Base-by-base conservation (phyloP, 257 asterid genomes). In the Gynochthodes officinalis region DNA sequence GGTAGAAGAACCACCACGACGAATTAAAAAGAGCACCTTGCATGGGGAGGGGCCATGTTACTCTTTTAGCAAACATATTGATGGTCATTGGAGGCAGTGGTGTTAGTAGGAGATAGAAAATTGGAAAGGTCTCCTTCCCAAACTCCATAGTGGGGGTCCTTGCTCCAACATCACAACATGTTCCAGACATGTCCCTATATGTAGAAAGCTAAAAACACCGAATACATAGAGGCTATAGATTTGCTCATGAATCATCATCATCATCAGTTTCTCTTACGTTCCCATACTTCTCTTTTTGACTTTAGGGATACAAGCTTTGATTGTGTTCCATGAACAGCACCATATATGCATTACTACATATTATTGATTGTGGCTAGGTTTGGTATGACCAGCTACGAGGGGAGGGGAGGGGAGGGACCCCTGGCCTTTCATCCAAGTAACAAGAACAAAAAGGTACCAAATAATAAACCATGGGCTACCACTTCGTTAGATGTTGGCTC, bases 111-210 rank as follows among this genome's bases (percentile, higher is more conserved):
- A 15, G n/a, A n/a, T n/a, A 69, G 62, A 53, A 67, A 65, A 32
- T 62, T 73, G 57, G 18, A 42, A 28, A 63, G 71, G 71, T 64
- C 69, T 25, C 63, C 37, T 4, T 25, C n/a, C 33, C 58, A 33
- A 33, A 15, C 25, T 30, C 78, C 63, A 67, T 23, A 62, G 75
- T 30, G 57, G 25, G 63, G 82, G 80, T 75, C 79, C 82, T 67
- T 42, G 40, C 78, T 68, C 86, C 87, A 84, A 73, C 77, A 80
- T 33, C 69, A 70, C 50, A 75, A 86, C 97, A 88, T 87, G 97
- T 90, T 81, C 68, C 37, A 79, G 88, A 90, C 97, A 88, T 90
- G 97, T 88, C 70, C 78, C 85, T 64, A 33, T 33, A 58, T 53
- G 40, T 33, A 65, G 54, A 69, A 74, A 71, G 68, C 54, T 69